Evolutionary conservation across 805 yeast genomes (phyloP).

Genomic region (Pachysolen tannophilus): DNA sequence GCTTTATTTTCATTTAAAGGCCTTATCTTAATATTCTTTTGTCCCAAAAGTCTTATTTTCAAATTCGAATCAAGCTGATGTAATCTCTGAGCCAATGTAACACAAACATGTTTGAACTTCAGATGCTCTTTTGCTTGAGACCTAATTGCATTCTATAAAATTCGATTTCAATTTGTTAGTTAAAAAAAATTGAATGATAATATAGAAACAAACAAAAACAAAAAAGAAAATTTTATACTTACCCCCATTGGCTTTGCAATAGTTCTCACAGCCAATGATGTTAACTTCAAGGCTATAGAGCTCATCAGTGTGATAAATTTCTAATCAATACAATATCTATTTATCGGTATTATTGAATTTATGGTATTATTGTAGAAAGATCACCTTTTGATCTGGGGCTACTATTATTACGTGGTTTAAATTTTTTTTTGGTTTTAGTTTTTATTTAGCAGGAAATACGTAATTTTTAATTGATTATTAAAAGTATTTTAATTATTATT

Average conservation of each 20-base stretch:
- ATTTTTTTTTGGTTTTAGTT: too few relatives aligned
- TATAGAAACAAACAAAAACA: not conserved
- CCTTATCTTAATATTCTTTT: conserved; percentile 45
- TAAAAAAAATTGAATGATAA: not conserved
- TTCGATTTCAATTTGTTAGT: conserved; percentile 6
- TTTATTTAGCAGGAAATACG: too few relatives aligned
- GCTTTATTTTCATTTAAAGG: conserved; percentile 81
- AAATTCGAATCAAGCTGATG: conserved; percentile 59
- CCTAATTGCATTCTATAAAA: conserved; percentile 52
- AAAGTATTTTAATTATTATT: too few relatives aligned
- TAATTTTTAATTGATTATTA: too few relatives aligned
- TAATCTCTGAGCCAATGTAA: conserved; percentile 60
- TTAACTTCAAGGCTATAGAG: conserved; percentile 66
- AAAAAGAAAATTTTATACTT: conserved; percentile 12
- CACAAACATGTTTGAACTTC: conserved; percentile 52
- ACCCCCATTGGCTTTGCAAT: conserved; percentile 73
- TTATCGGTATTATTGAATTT: too few relatives aligned
- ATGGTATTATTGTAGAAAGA: too few relatives aligned
- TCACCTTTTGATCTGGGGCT: too few relatives aligned
- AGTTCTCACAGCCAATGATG: conserved; percentile 64
- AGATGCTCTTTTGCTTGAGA: conserved; percentile 71
- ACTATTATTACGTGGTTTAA: too few relatives aligned
- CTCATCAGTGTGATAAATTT: too few relatives aligned
- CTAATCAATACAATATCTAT: too few relatives aligned
- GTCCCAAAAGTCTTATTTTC: conserved; percentile 53